Base-by-base conservation (phyloP, 768 basidiomycete species). In the Baorangia bicolor region DNA sequence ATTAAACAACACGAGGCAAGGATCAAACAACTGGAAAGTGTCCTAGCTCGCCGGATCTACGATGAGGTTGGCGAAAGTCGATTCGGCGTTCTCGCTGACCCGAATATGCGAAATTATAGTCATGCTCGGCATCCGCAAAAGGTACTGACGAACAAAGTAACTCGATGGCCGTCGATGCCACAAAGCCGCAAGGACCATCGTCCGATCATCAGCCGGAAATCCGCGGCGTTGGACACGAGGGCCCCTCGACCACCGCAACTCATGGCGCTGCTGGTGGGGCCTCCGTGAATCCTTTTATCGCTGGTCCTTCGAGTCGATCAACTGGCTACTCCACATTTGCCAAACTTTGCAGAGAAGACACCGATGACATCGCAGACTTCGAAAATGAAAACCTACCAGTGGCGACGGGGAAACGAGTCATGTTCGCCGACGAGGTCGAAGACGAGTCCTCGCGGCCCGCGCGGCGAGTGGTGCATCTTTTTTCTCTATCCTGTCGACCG, bases 11-110 rank as follows among this genome's bases (percentile, higher is more conserved):
- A 80, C 21, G 76, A 79, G 55, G 69, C 68, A 41, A 77, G 78
- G 56, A 76, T 83, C 40, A 60, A 62, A 5, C 74, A 76, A 16
- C 66, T 85, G 13, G 81, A 84, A 63, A 74, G 67, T 11, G 72
- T 69, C 30, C 67, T 84, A 13, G 80, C 81, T 0, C 77, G 76
- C 49, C 64, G 75, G 35, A 69, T 84, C 53, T 73, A 73, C 49
- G 75, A 75, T 51, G 62, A 68, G 59, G 66, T 62, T 51, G 46
- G 60, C 43, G 42, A 53, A 58, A 43, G 2, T 47, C 31, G 57
- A 41, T 58, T 57, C 49, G 47, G 57, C 50, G 45, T 60, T 56
- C 30, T 51, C 34, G 28, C 55, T 60, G 57, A 61, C 58, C 53
- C 57, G 45, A 55, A 58, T 30, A 42, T 45, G 48, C 44, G 44